Evolutionary conservation across 805 yeast genomes (phyloP).

Genomic region (Pichia paraexigua): DNA sequence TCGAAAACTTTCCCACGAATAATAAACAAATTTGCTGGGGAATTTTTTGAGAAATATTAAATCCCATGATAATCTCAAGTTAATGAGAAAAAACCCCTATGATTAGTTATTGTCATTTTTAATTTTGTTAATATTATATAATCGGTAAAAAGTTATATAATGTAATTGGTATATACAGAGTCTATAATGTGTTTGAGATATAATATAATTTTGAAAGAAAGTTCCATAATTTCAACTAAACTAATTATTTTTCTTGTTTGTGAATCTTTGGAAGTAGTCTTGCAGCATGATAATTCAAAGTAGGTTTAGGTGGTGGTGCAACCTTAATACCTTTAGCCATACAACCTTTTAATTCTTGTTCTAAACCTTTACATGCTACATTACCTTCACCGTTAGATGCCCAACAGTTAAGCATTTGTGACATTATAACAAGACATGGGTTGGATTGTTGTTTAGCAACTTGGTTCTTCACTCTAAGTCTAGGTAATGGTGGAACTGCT

Average conservation of each 20-base stretch:
- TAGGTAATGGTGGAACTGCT: conserved; percentile 62
- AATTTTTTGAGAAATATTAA: no score
- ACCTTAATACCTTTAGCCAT: conserved; percentile 39
- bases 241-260: conserved; percentile 21
- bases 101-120: not conserved
- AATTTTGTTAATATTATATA: not conserved
- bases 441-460: conserved; percentile 49
- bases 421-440: conserved; percentile 75
- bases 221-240: no score
- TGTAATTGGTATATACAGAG: not conserved
- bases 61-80: not conserved
- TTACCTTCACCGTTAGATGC: conserved; percentile 88
- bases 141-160: not conserved
- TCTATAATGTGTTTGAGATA: not conserved
- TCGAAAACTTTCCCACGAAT: no score
- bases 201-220: no score
- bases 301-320: conserved; percentile 34
- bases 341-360: conserved; percentile 64
- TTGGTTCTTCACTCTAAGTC: conserved; percentile 62
- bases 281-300: conserved; percentile 48
- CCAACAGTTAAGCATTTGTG: conserved; percentile 88
- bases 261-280: conserved; percentile 50
- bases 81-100: no score
- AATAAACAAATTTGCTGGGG: no score
- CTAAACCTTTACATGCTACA: conserved; percentile 54